These are phyloP conservation scores for Fonsecaea pedrosoi DNA, from an alignment of 2,329 filamentous ascomycete genomes.

Conservation along the genomic window DNA sequence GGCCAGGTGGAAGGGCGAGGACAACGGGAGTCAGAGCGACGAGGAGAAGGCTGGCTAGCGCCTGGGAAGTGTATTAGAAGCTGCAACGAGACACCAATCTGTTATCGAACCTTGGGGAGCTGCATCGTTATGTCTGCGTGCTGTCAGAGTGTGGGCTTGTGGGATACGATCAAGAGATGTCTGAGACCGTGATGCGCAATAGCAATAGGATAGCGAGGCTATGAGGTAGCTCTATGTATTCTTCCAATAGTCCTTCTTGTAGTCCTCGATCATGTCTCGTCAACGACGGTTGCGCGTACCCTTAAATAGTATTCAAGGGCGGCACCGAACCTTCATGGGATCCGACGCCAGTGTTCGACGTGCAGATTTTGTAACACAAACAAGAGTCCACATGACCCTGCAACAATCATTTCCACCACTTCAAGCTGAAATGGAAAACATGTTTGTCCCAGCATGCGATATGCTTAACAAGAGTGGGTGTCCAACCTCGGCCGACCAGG, in stretches of 20 bases:
- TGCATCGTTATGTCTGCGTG: not conserved
- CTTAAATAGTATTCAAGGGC: conserved; percentile 4
- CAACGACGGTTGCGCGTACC: not conserved
- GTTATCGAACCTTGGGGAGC: conserved; percentile 17
- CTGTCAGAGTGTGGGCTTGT: not conserved
- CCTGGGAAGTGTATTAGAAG: not conserved
- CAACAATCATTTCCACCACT: conserved; percentile 4
- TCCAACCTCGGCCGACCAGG: conserved; percentile 18
- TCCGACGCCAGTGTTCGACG: not conserved
- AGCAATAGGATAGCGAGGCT: not conserved
- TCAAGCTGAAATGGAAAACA: not conserved
- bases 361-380: conserved; percentile 9
- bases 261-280: not conserved
- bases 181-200: not conserved
- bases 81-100: not conserved
- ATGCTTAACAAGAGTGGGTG: conserved; percentile 7
- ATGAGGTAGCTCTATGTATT: not conserved
- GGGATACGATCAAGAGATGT: not conserved
- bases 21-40: conserved; percentile 11
- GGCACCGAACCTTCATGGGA: not conserved
- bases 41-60: conserved; percentile 22
- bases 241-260: not conserved
- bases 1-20: conserved; percentile 17
- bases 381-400: conserved; percentile 16
- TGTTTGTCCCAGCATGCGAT: conserved; percentile 1